Evolutionary conservation across 108 stramenopile species (phyloP), one percentile per base, ranked within the genome.

Genomic region (Fistulifera solaris): DNA sequence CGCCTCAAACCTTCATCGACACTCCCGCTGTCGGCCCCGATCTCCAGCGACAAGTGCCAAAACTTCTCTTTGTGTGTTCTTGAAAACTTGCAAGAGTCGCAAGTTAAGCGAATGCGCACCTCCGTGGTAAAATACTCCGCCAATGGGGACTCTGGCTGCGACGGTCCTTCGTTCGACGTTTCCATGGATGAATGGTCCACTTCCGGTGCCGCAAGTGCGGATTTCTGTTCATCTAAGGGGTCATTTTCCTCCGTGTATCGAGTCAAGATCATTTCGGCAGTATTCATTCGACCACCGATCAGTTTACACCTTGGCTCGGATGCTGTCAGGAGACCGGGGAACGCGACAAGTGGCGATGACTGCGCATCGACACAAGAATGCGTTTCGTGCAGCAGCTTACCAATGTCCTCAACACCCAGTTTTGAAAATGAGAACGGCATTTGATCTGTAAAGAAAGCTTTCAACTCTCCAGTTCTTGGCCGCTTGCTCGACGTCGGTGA

Each of bases 61-160:
- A 62, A 82, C 19, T 54, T 75, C 40, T 82, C 81, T 19, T 48
- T 59, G 21, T 75, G 67, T 19, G 62, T 62, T 24, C 81, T 58
- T 22, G 76, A 59, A 52, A 61, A 82, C 35, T 70, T 72, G 48
- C 76, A 78, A 17, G 70, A 72, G 15, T 76, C 75, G 56, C 81
- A 82, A 2, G 70, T 73, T 21, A 82, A 58, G 39, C 70, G 51
- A 19, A 72, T 56, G 13, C 71, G 71, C 26, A 75, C 65, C 10
- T 14, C 26, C 27, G 70, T 71, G n/a, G 61, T 49, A 48, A 82
- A 77, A 52, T 77, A 56, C 15, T 42, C 26, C 6, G n/a, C 54
- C 27, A 27, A n/a, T 5, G 50, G 50, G 21, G 50, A 51, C 5
- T 17, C 24, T 3, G 50, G 15, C 22, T 17, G 22, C 7, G 50